Evolutionary conservation across 345 rosid genomes (phyloP).

Genomic region (Pseudoturritis turrita): DNA sequence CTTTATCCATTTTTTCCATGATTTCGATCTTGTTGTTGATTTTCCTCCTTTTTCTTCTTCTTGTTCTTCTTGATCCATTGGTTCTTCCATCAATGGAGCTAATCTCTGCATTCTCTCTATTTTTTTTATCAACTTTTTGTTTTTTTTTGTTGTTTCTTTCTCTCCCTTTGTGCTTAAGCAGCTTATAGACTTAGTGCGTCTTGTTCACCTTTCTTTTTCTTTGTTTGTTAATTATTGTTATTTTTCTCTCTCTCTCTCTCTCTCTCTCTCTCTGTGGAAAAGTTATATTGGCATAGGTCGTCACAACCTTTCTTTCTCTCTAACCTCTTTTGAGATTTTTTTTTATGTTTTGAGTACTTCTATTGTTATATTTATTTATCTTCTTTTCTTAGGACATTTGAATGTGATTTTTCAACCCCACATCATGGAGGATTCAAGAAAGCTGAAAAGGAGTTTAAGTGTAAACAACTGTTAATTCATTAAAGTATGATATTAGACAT

Average conservation of each 20-base stretch:
- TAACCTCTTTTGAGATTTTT: slow-evolving; percentile 2
- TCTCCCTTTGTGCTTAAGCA: slow-evolving; percentile 25
- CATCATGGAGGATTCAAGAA: slow-evolving; percentile 17
- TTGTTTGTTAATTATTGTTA: slow-evolving; percentile 36
- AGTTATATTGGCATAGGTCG: slow-evolving; percentile 24
- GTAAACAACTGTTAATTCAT: neutral
- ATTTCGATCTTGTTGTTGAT: slow-evolving; percentile 19
- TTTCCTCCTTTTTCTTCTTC: slow-evolving; percentile 21
- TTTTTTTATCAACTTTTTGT: neutral
- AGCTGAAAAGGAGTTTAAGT: neutral
- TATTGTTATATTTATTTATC: neutral
- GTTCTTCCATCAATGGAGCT: slow-evolving; percentile 82
- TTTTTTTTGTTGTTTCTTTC: neutral
- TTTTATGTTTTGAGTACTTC: neutral
- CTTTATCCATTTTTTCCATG: slow-evolving; percentile 77
- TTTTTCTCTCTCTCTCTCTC: neutral
- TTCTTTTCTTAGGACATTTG: neutral
- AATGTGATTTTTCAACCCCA: slow-evolving; percentile 16
- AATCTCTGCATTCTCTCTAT: slow-evolving; percentile 50
- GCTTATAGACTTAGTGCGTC: slow-evolving; percentile 36
- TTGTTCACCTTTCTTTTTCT: slow-evolving; percentile 38
- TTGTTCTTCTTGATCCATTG: slow-evolving; percentile 45
- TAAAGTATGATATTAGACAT: neutral
- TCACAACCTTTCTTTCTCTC: slow-evolving; percentile 13
- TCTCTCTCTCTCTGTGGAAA: slow-evolving; percentile 10